Evolutionary conservation across 192 early-diverging fungal species (phyloP).

Genomic region (Dissophora globulifera): DNA sequence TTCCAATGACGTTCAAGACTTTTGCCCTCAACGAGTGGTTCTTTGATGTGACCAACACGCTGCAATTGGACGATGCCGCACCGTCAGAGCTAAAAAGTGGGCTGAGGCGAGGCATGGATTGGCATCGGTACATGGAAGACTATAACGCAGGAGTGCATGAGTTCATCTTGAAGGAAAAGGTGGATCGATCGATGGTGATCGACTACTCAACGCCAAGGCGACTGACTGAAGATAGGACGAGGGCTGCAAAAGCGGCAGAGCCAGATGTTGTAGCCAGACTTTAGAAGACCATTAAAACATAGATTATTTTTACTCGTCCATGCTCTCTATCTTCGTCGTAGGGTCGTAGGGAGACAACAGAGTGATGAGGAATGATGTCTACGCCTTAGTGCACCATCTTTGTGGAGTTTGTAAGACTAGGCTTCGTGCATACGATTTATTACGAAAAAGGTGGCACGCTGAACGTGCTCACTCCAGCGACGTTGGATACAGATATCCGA

Average conservation of each 20-base stretch:
- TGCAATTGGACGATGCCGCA: conserved; percentile 36
- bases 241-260: background rate
- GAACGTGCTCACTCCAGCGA: conserved; percentile 16
- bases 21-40: conserved; percentile 36
- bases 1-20: conserved; percentile 43
- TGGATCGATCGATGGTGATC: conserved; percentile 21
- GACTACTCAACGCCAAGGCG: conserved; percentile 20
- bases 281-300: too few species aligned
- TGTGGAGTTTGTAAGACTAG: conserved; percentile 32
- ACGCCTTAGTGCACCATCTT: too few species aligned
- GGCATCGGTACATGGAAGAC: conserved; percentile 46
- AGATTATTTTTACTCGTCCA: too few species aligned
- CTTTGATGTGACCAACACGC: conserved; percentile 41
- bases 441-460: background rate
- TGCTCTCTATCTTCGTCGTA: too few species aligned
- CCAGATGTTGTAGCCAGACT: conserved; percentile 22
- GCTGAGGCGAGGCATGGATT: conserved; percentile 39
- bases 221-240: background rate
- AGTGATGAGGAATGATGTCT: too few species aligned
- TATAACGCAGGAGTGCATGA: conserved; percentile 37
- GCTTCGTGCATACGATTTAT: too few species aligned
- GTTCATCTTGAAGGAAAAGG: conserved; percentile 43
- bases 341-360: too few species aligned
- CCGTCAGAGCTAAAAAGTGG: conserved; percentile 33
- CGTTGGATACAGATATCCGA: conserved; percentile 31